Conservation (phyloP, 768 basidiomycete species). For the Russula brevipes region DNA sequence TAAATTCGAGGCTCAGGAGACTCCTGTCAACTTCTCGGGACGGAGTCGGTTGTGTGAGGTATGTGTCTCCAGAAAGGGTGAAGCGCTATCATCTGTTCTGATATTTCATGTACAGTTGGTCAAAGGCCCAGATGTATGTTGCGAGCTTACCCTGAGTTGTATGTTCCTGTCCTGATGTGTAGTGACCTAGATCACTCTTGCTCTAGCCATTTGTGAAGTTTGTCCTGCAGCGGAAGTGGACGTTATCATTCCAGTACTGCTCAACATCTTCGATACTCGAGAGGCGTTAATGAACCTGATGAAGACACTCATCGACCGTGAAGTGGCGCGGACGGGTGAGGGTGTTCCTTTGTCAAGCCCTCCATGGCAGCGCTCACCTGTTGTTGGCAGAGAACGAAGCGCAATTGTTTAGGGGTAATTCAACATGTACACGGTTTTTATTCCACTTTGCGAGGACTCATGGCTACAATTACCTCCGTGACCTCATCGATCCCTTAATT, state of each 20-base stretch:
- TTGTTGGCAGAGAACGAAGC: constrained; percentile 61
- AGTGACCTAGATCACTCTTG: constrained; percentile 58
- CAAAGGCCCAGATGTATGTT: constrained; percentile 63
- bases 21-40: constrained; percentile 22
- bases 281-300: constrained; percentile 66
- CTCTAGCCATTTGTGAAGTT: constrained; percentile 81
- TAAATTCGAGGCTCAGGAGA: constrained; percentile 60
- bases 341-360: neutral
- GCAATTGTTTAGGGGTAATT: constrained; percentile 82
- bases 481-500: constrained; percentile 70
- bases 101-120: constrained; percentile 47
- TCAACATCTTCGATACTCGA: constrained; percentile 81
- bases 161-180: neutral
- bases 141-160: neutral
- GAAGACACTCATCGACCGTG: constrained; percentile 80
- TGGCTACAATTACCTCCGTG: constrained; percentile 87
- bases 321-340: constrained; percentile 72
- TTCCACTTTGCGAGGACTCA: constrained; percentile 85
- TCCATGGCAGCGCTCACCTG: neutral
- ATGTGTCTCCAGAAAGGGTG: constrained; percentile 8
- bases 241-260: constrained; percentile 75
- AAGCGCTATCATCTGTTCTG: neutral
- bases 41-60: constrained; percentile 37
- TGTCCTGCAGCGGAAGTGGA: constrained; percentile 78
- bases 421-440: constrained; percentile 80